Evolutionary conservation across 371 early-diverging fungal species (phyloP), one percentile per base, ranked within the genome.

Genomic region (Mucor lusitanicus): DNA sequence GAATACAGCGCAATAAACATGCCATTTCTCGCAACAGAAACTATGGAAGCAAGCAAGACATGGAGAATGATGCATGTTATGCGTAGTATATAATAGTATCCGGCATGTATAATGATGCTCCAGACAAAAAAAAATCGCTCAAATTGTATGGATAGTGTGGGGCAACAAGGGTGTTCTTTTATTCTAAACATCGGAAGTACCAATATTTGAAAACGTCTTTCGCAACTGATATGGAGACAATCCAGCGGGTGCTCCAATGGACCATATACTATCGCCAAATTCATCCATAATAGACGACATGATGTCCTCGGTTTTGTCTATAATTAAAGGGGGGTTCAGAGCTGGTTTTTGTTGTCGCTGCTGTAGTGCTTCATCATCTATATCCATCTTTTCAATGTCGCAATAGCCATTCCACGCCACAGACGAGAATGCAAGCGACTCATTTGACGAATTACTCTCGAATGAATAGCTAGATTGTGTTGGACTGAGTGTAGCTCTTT

Each of bases 211-310:
- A 58, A 68, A 68, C 4, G 68, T 19, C 39, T 63, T 32, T 28
- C 50, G 32, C 37, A 68, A 58, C 37, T 68, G 68, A 30, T 21
- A 57, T 12, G 68, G 68, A 9, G 68, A 68, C 32, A 68, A 7
- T 19, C 58, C 58, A 3, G 19, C 37, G 0, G 63, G 62, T 1
- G 48, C 35, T 37, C 48, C 30, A 9, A 58, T 46, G 7, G 35
- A 44, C 68, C 68, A 68, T 17, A 68, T 63, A 23, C 44, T 68
- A 58, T 68, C 68, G 30, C 57, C 68, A 58, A 68, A 68, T 21
- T 68, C 68, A 46, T 56, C 57, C 57, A 68, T 48, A 5, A 68
- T 62, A 6, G 62, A 62, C 15, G 46, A 42, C 37, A 68, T 37
- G 13, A 68, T 8, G 1, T 62, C 68, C 33, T 68, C 55, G 21